Conservation (phyloP, 192 early-diverging fungal species). For the Coemansia sp. region DNA sequence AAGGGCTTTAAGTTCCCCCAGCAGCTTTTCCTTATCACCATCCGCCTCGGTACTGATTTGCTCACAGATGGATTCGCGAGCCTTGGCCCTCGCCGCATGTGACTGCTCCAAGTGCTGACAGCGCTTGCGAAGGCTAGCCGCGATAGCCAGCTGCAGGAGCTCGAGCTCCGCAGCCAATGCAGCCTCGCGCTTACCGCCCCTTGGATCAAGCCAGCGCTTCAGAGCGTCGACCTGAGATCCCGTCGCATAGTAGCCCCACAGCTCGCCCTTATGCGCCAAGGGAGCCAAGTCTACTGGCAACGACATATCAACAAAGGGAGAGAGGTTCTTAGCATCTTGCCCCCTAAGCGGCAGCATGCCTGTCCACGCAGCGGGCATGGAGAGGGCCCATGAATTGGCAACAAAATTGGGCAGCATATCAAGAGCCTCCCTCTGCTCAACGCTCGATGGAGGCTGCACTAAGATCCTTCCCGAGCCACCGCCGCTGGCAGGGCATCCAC, state of each 20-base stretch:
- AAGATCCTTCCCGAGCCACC: slow-evolving; percentile 61
- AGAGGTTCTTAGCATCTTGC: background rate
- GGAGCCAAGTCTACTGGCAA: slow-evolving; percentile 3
- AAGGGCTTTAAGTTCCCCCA: slow-evolving; percentile 19
- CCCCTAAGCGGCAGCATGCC: slow-evolving; percentile 19
- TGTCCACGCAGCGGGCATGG: slow-evolving; percentile 48
- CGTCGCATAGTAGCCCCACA: slow-evolving; percentile 57
- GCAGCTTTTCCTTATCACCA: slow-evolving; percentile 3
- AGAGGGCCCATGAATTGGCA: slow-evolving; percentile 32
- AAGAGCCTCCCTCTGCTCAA: slow-evolving; percentile 42
- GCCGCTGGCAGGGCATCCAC: slow-evolving; percentile 47
- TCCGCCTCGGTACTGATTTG: slow-evolving; percentile 16
- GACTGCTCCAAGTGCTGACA: slow-evolving; percentile 44
- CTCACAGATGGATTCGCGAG: slow-evolving; percentile 30
- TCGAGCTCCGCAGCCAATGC: slow-evolving; percentile 61
- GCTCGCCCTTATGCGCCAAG: slow-evolving; percentile 10
- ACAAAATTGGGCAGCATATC: slow-evolving; percentile 18
- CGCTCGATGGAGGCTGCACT: slow-evolving; percentile 55
- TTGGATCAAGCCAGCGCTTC: slow-evolving; percentile 70
- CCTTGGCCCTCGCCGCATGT: slow-evolving; percentile 16
- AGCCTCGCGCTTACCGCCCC: slow-evolving; percentile 69
- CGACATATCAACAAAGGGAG: background rate
- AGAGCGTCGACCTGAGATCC: slow-evolving; percentile 65
- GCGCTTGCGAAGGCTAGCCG: slow-evolving; percentile 58
- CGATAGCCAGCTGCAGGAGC: slow-evolving; percentile 45